Percentiles rank a stretch among this genome's conserved stretches.
Evolutionary conservation across 768 basidiomycete species (phyloP).

Genomic region (Lentinula lateritia): DNA sequence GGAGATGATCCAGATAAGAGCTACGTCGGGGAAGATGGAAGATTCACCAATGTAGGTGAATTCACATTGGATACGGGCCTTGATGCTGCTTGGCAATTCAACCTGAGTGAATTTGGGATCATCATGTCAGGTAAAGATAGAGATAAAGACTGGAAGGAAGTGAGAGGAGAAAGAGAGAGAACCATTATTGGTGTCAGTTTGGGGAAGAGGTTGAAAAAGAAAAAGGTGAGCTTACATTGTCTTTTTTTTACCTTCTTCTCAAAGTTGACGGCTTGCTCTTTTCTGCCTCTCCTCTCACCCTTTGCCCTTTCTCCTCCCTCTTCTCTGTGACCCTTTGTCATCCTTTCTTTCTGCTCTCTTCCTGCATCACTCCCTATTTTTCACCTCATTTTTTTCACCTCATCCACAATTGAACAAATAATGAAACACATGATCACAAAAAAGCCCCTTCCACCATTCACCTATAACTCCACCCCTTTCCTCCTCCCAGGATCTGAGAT

Average conservation of each 20-base stretch:
- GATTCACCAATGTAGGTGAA: background rate
- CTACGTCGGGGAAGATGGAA: background rate
- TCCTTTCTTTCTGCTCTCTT: no score
- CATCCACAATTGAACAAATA: no score
- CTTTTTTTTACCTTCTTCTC: background rate
- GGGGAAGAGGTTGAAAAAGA: slow-evolving; percentile 76
- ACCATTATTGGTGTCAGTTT: slow-evolving; percentile 19
- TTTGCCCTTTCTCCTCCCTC: no score
- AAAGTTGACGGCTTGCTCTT: background rate
- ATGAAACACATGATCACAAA: background rate
- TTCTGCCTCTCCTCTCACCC: background rate
- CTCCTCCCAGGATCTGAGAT: slow-evolving; percentile 57
- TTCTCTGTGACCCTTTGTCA: no score
- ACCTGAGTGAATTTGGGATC: background rate
- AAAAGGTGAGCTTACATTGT: slow-evolving; percentile 32
- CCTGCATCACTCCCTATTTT: no score
- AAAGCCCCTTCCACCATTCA: slow-evolving; percentile 56
- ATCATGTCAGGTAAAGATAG: background rate
- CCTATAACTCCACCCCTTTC: slow-evolving; percentile 88
- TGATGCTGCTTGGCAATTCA: background rate
- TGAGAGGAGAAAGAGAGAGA: background rate
- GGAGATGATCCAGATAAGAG: background rate
- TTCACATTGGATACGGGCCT: background rate
- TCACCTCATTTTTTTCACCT: no score
- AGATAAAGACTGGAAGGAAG: background rate